Conservation (phyloP, 176 grass and related monocot species). For the Triticum aestivum region DNA sequence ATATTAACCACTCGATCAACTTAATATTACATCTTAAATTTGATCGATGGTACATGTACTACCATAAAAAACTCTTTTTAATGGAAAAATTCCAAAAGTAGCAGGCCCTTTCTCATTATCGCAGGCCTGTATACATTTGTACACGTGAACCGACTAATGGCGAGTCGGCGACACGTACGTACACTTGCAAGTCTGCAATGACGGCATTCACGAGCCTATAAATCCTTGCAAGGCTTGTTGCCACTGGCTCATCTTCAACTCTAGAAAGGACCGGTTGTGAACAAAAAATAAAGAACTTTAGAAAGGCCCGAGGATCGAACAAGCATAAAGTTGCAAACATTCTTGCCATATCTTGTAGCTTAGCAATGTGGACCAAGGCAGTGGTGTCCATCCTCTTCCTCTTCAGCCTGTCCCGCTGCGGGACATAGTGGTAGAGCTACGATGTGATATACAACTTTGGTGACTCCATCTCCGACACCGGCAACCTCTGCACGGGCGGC, state of each 20-base stretch:
- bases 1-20: too few relatives aligned
- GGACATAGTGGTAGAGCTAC: conserved; percentile 36
- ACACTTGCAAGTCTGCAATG: neutral
- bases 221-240: neutral
- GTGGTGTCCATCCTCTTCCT: neutral
- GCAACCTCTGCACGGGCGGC: conserved; percentile 49
- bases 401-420: neutral
- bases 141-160: neutral
- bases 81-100: too few relatives aligned
- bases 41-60: too few relatives aligned
- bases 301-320: neutral
- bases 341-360: neutral
- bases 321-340: conserved; percentile 8
- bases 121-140: too few relatives aligned
- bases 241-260: neutral
- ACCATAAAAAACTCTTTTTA: too few relatives aligned
- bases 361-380: neutral
- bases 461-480: conserved; percentile 78
- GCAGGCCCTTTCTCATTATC: too few relatives aligned
- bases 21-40: too few relatives aligned
- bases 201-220: conserved; percentile 17
- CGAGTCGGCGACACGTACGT: neutral
- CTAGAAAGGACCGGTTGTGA: neutral
- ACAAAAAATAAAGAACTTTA: too few relatives aligned
- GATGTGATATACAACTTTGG: conserved; percentile 78